These are phyloP conservation scores for Protomyces pachydermus DNA, from an alignment of 1,139 yeast species.

Conservation along the genomic window DNA sequence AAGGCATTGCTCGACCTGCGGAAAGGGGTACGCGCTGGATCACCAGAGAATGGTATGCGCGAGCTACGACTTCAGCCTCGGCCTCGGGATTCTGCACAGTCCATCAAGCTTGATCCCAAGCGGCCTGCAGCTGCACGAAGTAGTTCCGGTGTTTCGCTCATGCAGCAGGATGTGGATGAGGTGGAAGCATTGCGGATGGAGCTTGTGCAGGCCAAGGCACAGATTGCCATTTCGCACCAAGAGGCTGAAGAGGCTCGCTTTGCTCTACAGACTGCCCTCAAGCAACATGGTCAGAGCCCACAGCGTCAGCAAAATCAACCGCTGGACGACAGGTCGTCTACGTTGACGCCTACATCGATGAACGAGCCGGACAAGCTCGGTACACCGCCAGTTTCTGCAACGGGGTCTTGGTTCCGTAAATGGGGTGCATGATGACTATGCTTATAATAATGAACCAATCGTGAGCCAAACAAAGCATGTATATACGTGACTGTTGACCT, in stretches of 20 bases:
- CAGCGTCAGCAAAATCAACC: neutral
- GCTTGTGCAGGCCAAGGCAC: conserved; percentile 21
- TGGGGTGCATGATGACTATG: neutral
- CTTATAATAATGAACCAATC: neutral
- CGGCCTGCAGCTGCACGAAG: conserved; percentile 3
- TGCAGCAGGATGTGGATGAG: conserved; percentile 20
- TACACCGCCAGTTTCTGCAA: neutral
- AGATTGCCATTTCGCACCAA: conserved; percentile 23
- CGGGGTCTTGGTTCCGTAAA: neutral
- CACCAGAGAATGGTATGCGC: conserved; percentile 30
- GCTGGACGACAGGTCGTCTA: neutral
- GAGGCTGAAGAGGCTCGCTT: conserved; percentile 25
- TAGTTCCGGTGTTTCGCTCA: conserved; percentile 1
- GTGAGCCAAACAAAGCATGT: neutral
- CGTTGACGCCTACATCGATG: neutral
- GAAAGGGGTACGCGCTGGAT: conserved; percentile 23
- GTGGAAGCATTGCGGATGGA: conserved; percentile 25
- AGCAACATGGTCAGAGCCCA: neutral
- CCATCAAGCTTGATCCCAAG: neutral
- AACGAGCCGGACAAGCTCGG: neutral
- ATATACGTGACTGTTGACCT: neutral
- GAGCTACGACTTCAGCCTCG: conserved; percentile 31
- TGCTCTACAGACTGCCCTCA: conserved; percentile 17
- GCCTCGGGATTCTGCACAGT: neutral
- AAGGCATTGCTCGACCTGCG: conserved; percentile 31